These are phyloP conservation scores for Penicillium mononematosum DNA, from an alignment of 495 filamentous ascomycete genomes.

Conservation along the genomic window DNA sequence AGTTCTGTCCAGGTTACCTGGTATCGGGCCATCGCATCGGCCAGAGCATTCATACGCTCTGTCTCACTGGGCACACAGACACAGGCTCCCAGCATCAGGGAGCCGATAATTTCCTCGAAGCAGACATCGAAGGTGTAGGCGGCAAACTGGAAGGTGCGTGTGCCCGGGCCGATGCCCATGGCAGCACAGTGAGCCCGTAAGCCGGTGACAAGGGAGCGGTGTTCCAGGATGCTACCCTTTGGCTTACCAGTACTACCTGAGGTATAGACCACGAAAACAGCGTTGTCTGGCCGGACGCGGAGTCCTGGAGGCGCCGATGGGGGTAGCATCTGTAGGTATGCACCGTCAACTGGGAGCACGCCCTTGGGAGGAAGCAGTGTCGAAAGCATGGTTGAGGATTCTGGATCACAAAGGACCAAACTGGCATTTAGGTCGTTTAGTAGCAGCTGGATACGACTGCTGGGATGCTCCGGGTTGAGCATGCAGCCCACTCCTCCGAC, in stretches of 20 bases:
- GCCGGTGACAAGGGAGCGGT: slow-evolving; percentile 56
- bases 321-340: neutral
- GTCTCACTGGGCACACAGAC: slow-evolving; percentile 29
- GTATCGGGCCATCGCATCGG: slow-evolving; percentile 21
- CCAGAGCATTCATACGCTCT: slow-evolving; percentile 15
- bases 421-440: slow-evolving; percentile 58
- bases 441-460: slow-evolving; percentile 33
- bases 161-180: slow-evolving; percentile 32
- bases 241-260: slow-evolving; percentile 47
- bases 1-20: slow-evolving; percentile 12
- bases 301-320: neutral
- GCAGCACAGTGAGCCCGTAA: slow-evolving; percentile 10
- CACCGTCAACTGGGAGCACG: too few species aligned
- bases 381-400: neutral
- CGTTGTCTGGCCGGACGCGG: slow-evolving; percentile 6
- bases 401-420: slow-evolving; percentile 3
- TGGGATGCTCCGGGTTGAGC: slow-evolving; percentile 16
- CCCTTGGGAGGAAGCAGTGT: neutral
- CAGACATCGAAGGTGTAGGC: slow-evolving; percentile 25
- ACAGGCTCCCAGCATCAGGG: slow-evolving; percentile 26
- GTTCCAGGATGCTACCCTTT: slow-evolving; percentile 74
- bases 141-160: slow-evolving; percentile 35
- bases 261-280: slow-evolving; percentile 57
- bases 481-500: slow-evolving; percentile 13
- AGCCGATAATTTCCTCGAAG: slow-evolving; percentile 19